A percentile compares a stretch with the other conserved stretches of the same genome.
Conservation (phyloP, 2,329 filamentous ascomycete genomes). For the Lasiodiplodia sp. region DNA sequence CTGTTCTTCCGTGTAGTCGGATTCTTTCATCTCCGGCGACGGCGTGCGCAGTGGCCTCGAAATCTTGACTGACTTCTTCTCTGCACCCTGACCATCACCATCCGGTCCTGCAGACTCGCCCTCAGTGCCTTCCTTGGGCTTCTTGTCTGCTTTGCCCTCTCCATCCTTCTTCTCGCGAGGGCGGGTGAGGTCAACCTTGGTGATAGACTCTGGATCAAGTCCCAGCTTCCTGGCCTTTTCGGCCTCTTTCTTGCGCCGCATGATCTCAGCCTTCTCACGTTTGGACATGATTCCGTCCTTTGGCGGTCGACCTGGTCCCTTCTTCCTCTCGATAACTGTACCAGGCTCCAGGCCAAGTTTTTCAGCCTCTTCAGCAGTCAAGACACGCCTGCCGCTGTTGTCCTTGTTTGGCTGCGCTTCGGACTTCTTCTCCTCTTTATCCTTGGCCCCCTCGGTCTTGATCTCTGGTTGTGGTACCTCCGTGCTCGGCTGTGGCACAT, state of each 20-base stretch:
- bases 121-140: constrained; percentile 41
- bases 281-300: constrained; percentile 88
- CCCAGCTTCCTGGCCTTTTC: constrained; percentile 49
- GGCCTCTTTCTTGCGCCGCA: constrained; percentile 64
- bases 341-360: constrained; percentile 49
- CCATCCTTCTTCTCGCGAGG: constrained; percentile 46
- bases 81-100: constrained; percentile 40
- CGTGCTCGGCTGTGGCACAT: constrained; percentile 28
- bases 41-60: constrained; percentile 60
- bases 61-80: constrained; percentile 57
- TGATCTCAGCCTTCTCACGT: constrained; percentile 70
- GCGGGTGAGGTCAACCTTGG: constrained; percentile 45
- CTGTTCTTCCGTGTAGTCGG: constrained; percentile 76
- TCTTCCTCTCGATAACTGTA: constrained; percentile 61
- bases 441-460: constrained; percentile 26
- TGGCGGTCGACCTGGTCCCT: constrained; percentile 80
- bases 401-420: constrained; percentile 22
- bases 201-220: constrained; percentile 43
- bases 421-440: constrained; percentile 27
- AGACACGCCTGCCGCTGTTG: constrained; percentile 30
- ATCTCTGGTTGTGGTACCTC: constrained; percentile 31
- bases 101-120: constrained; percentile 34
- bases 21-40: constrained; percentile 67
- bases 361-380: constrained; percentile 48
- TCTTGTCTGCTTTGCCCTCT: constrained; percentile 40